Evolutionary conservation across 2,329 filamentous ascomycete species (phyloP).

Genomic region (Ascochyta viciae-villosae): DNA sequence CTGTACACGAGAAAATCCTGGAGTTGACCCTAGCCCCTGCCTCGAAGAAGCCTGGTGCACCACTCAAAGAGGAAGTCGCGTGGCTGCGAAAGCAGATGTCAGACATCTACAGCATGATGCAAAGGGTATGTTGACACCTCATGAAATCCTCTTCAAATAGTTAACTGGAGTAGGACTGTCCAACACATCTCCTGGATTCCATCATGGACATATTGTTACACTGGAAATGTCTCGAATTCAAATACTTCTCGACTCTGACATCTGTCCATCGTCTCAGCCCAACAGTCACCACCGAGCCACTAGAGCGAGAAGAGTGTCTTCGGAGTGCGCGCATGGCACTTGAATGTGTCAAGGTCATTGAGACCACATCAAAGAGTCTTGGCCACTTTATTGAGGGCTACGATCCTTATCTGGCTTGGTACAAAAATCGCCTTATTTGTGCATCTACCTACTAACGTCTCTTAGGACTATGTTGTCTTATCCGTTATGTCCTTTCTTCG

Average conservation of each 20-base stretch:
- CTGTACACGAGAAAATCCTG: slow-evolving; percentile 38
- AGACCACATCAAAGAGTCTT: slow-evolving; percentile 29
- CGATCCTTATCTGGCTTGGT: slow-evolving; percentile 42
- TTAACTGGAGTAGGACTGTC: slow-evolving; percentile 28
- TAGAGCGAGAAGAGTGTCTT: slow-evolving; percentile 42
- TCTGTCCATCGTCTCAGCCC: slow-evolving; percentile 43
- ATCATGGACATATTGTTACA: slow-evolving; percentile 36
- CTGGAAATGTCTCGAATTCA: slow-evolving; percentile 44
- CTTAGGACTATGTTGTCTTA: slow-evolving; percentile 44
- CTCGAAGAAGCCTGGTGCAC: slow-evolving; percentile 15
- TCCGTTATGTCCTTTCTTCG: slow-evolving; percentile 45
- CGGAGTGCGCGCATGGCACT: slow-evolving; percentile 42
- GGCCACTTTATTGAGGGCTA: slow-evolving; percentile 41
- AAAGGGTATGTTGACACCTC: slow-evolving; percentile 23
- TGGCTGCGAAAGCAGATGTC: slow-evolving; percentile 32
- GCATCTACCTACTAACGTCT: slow-evolving; percentile 11
- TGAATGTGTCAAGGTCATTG: slow-evolving; percentile 36
- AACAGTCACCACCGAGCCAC: slow-evolving; percentile 34
- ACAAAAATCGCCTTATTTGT: neutral
- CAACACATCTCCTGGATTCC: slow-evolving; percentile 24
- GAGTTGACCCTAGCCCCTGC: slow-evolving; percentile 32
- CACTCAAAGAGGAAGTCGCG: slow-evolving; percentile 31
- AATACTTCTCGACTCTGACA: slow-evolving; percentile 42
- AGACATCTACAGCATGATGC: slow-evolving; percentile 30
- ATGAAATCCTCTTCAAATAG: rapidly evolving